Evolutionary conservation across 805 yeast genomes (phyloP), one percentile per base, ranked within the genome.

Genomic region (Cyberlindnera mycetangii): DNA sequence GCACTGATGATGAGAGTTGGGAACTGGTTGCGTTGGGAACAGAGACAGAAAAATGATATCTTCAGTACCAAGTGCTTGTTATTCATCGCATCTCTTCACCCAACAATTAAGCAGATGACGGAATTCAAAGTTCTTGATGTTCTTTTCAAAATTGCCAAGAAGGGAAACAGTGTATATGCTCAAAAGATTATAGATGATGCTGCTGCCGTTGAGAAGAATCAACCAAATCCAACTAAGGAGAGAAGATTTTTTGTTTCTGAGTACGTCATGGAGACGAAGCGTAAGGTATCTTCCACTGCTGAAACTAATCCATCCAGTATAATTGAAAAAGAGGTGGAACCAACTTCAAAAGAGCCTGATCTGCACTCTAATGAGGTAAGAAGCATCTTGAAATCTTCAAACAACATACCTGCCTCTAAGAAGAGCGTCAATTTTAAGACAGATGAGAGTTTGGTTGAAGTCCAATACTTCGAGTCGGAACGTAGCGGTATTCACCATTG

Each of bases 1-100:
- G 12, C 30, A 1, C 5, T 32, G 25, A 36, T 45, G 48, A 20
- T 15, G 18, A 39, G 42, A 27, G 18, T 40, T 34, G 42, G 44
- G 6, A 45, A 37, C 17, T 40, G 41, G 44, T 27, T 40, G 14
- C 28, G 48, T 7, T 28, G 17, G 32, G 42, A 39, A 14, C 37
- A 18, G 25, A 33, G 37, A 33, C 15, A 20, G 25, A 33, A 37
- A 30, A 15, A 18, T 14, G 31, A 24, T 11, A 25, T 20, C 32
- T 7, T 5, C 16, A 14, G 25, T 20, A 18, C 5, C 3, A 6
- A 33, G 7, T 33, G 37, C 20, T n/a, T 42, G 32, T 14, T 17
- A 14, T 32, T 37, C 24, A 30, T 42, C 11, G 10, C 5, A 9
- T 8, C 41, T 2, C 19, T 37, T 16, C n/a, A 20, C 10, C 20